Evolutionary conservation across 106 monocot species (phyloP).

Genomic region (Iris macrosiphon): DNA sequence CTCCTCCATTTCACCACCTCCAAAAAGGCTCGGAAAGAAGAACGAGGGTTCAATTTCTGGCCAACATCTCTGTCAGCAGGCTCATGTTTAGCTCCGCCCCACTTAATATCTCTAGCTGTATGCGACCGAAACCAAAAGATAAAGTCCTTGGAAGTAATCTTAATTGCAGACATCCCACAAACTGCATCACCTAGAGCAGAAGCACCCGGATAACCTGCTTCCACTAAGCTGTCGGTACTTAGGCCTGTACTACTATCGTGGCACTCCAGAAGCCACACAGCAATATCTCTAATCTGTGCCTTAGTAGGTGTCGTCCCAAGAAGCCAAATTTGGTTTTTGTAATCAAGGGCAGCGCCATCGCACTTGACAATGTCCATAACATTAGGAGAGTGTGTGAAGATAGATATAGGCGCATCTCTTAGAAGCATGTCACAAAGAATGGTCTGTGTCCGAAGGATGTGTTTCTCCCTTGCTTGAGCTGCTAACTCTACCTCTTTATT

Average conservation of each 20-base stretch:
- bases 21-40: conserved; percentile 85
- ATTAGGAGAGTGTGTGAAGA: conserved; percentile 82
- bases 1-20: conserved; percentile 77
- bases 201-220: conserved; percentile 77
- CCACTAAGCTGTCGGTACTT: conserved; percentile 80
- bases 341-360: conserved; percentile 90
- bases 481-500: conserved; percentile 89
- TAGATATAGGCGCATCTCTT: conserved; percentile 74
- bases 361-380: conserved; percentile 90
- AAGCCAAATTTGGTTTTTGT: conserved; percentile 53
- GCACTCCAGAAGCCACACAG: conserved; percentile 52
- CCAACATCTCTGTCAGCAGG: conserved; percentile 30
- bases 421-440: conserved; percentile 95
- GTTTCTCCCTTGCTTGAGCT: conserved; percentile 73
- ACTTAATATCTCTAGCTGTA: conserved; percentile 73
- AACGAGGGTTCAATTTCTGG: conserved; percentile 66
- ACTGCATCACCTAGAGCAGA: conserved; percentile 47
- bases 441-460: conserved; percentile 70
- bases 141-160: conserved; percentile 62
- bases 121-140: conserved; percentile 93
- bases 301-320: conserved; percentile 63
- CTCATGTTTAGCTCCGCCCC: conserved; percentile 86
- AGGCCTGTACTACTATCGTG: conserved; percentile 69
- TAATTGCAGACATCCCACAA: conserved; percentile 89
- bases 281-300: conserved; percentile 57